These are phyloP conservation scores for Tagetes patula DNA, from an alignment of 129 eudicot genomes.

Conservation along the genomic window DNA sequence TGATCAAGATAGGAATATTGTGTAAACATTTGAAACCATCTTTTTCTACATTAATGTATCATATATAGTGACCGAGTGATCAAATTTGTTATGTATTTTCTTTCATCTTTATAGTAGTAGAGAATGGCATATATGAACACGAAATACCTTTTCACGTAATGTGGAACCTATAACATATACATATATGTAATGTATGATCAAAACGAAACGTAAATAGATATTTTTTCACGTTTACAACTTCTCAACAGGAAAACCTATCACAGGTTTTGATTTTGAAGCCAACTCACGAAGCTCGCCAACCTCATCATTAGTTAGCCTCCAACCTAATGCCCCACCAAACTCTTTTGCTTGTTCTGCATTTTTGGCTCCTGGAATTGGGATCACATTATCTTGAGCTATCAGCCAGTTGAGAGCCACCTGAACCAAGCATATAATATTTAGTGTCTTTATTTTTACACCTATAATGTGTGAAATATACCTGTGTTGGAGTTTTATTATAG, in stretches of 20 bases:
- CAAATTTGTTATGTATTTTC: conserved; percentile 14
- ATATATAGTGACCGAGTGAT: conserved; percentile 37
- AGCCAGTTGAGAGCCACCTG: conserved; percentile 98
- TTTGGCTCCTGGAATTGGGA: conserved; percentile 97
- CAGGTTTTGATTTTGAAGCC: conserved; percentile 74
- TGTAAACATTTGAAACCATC: conserved; percentile 36
- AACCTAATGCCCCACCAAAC: conserved; percentile 86
- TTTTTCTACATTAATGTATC: conserved; percentile 37
- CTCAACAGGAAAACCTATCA: conserved; percentile 81
- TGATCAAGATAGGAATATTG: conserved; percentile 26
- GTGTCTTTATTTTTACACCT: not conserved
- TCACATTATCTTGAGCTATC: conserved; percentile 85
- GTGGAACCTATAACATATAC: conserved; percentile 12
- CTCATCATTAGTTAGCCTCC: conserved; percentile 66
- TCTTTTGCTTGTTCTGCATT: conserved; percentile 85
- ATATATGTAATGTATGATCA: conserved; percentile 17
- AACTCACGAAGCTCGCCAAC: conserved; percentile 77
- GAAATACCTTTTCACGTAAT: not conserved
- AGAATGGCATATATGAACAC: not conserved
- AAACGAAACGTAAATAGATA: not conserved
- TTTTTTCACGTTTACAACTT: conserved; percentile 41
- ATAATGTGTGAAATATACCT: conserved; percentile 45
- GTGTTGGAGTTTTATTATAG: conserved; percentile 83
- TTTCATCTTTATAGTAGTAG: not conserved
- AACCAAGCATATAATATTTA: conserved; percentile 7